A percentile compares a stretch with the other conserved stretches of the same genome.
Evolutionary conservation across 371 early-diverging fungal genomes (phyloP).

Genomic region (Actinomortierella ambigua): DNA sequence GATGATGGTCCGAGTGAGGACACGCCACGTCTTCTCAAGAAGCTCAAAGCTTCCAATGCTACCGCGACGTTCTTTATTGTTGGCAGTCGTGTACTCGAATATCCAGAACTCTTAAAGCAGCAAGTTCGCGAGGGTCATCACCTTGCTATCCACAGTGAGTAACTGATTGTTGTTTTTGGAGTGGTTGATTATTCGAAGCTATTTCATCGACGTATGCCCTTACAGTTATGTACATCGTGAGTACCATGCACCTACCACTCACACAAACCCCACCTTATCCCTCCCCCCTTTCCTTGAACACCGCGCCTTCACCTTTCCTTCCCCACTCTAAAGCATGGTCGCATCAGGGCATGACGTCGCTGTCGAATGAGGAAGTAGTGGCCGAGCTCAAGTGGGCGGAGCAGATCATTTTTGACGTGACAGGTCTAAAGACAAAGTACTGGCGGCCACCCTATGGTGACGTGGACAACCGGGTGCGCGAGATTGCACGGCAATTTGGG

Average conservation of each 20-base stretch:
- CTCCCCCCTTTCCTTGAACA: neutral
- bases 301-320: constrained; percentile 19
- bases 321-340: constrained; percentile 51
- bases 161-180: too few relatives aligned
- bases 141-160: constrained; percentile 42
- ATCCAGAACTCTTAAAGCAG: constrained; percentile 53
- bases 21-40: constrained; percentile 51
- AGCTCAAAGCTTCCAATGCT: constrained; percentile 61
- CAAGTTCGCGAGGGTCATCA: constrained; percentile 32
- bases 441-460: constrained; percentile 67
- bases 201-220: too few relatives aligned
- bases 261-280: neutral
- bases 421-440: constrained; percentile 60
- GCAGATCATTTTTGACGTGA: constrained; percentile 58
- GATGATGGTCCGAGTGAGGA: constrained; percentile 65
- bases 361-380: constrained; percentile 56
- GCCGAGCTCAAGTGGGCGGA: constrained; percentile 60
- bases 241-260: too few relatives aligned
- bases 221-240: too few relatives aligned
- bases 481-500: constrained; percentile 55
- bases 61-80: constrained; percentile 71
- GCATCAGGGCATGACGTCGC: constrained; percentile 57
- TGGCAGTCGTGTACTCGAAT: constrained; percentile 57
- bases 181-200: too few relatives aligned
- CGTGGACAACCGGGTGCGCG: constrained; percentile 66